Evolutionary conservation across 495 filamentous ascomycete species (phyloP).

Genomic region (Neurospora tetraspora): DNA sequence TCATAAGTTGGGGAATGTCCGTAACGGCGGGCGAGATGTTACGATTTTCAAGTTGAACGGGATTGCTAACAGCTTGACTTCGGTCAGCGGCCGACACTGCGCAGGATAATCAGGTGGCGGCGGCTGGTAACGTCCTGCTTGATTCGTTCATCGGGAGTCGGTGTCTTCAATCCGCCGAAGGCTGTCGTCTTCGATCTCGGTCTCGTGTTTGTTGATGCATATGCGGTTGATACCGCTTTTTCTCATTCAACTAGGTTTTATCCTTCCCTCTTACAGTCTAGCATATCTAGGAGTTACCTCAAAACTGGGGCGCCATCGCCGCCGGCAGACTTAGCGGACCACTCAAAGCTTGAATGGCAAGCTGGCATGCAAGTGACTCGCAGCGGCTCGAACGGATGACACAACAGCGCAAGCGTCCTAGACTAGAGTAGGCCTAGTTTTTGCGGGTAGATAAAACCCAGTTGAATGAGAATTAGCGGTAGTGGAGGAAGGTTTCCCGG

Average conservation of each 20-base stretch:
- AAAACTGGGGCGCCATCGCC: too few species aligned
- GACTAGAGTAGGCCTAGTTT: too few species aligned
- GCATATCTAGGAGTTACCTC: too few species aligned
- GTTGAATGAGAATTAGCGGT: neutral
- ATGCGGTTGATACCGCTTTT: neutral
- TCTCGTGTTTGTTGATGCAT: neutral
- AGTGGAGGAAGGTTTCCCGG: neutral
- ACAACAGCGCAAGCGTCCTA: too few species aligned
- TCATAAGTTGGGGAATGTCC: conserved; percentile 19
- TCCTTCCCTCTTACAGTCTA: too few species aligned
- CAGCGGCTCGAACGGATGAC: too few species aligned
- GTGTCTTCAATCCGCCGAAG: neutral
- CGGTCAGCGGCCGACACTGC: neutral
- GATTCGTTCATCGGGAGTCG: neutral
- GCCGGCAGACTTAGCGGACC: too few species aligned
- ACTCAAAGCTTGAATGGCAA: too few species aligned
- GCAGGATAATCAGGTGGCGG: neutral
- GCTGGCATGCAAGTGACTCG: too few species aligned
- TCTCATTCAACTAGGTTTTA: too few species aligned
- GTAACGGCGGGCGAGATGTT: too few species aligned
- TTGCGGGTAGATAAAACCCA: too few species aligned
- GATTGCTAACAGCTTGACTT: neutral
- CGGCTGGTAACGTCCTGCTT: neutral
- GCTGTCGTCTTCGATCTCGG: neutral
- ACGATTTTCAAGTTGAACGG: neutral